phyloP scores from a whole-genome alignment of 352 stramenopile genomes.

The Globisporangium viniferum region DNA sequence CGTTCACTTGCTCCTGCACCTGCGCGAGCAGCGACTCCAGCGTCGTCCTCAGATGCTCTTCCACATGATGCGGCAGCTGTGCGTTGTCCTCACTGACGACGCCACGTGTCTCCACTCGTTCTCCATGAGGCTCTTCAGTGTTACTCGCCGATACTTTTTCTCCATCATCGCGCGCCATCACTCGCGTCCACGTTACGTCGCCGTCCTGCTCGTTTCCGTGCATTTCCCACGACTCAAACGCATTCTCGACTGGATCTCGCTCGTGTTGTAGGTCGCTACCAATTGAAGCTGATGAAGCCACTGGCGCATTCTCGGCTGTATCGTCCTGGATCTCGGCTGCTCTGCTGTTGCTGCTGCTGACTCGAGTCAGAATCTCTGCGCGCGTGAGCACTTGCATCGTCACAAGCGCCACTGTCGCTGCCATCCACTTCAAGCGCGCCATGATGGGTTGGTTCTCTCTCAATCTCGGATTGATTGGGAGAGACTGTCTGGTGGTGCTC shows the following conservation, averaged over 20 bases:
- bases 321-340: background rate
- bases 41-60: conserved; percentile 17
- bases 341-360: background rate
- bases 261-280: background rate
- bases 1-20: conserved; percentile 17
- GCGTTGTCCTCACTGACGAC: background rate
- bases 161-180: background rate
- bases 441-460: background rate
- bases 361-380: background rate
- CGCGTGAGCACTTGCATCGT: background rate
- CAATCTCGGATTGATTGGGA: background rate
- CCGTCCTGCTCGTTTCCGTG: background rate
- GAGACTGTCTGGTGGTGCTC: background rate
- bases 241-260: background rate
- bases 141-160: background rate
- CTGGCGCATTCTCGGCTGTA: background rate
- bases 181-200: background rate
- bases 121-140: background rate
- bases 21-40: conserved; percentile 20
- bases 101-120: background rate
- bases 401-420: background rate
- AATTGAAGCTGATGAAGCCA: background rate
- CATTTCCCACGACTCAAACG: conserved; percentile 12
- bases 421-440: background rate
- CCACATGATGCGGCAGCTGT: background rate